phyloP scores from a whole-genome alignment of 164 flowering plant species.

The Aristolochia californica region DNA sequence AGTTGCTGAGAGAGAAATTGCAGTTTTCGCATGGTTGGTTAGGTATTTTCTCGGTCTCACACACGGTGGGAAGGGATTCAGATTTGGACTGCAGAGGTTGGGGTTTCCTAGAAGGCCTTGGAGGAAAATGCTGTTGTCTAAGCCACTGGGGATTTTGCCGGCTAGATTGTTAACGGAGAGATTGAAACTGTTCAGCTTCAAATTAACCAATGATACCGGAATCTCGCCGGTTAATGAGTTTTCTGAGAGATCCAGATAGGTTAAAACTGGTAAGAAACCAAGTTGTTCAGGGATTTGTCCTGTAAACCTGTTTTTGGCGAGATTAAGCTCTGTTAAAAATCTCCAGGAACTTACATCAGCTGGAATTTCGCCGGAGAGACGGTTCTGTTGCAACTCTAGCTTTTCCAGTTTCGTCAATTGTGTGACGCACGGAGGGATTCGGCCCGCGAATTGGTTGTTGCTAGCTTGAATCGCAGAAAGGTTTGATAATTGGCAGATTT shows the following conservation, averaged over 20 bases:
- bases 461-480: constrained; percentile 25
- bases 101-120: constrained; percentile 48
- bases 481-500: constrained; percentile 25
- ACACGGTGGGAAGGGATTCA: constrained; percentile 40
- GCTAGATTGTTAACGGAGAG: constrained; percentile 38
- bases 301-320: constrained; percentile 37
- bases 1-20: constrained; percentile 12
- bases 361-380: constrained; percentile 47
- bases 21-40: constrained; percentile 3
- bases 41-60: not conserved
- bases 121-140: constrained; percentile 19
- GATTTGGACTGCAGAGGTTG: constrained; percentile 41
- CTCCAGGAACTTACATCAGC: constrained; percentile 26
- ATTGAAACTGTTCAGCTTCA: constrained; percentile 32
- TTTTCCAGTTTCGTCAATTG: constrained; percentile 27
- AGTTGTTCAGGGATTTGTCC: constrained; percentile 47
- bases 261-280: constrained; percentile 35
- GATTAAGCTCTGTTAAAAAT: constrained; percentile 35
- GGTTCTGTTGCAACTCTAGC: constrained; percentile 40
- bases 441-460: constrained; percentile 40
- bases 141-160: constrained; percentile 42
- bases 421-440: constrained; percentile 41
- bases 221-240: constrained; percentile 54
- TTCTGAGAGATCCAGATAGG: constrained; percentile 42
- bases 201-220: constrained; percentile 33